phyloP scores from a whole-genome alignment of 192 early-diverging fungal species.

The Backusella parvicylindrica region DNA sequence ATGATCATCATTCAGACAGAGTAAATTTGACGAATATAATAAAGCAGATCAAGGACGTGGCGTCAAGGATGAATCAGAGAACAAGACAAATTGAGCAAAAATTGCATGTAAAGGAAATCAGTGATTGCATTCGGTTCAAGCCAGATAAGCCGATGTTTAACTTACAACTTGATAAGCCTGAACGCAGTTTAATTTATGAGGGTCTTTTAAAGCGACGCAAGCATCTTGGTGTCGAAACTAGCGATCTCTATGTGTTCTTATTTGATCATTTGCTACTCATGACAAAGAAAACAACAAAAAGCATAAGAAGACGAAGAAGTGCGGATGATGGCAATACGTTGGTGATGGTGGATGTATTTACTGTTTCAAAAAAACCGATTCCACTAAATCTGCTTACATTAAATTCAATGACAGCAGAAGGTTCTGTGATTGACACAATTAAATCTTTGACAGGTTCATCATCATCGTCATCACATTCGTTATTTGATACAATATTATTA shows the following conservation, averaged over 20 bases:
- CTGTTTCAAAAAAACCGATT: conserved; percentile 67
- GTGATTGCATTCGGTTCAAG: conserved; percentile 14
- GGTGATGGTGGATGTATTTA: conserved; percentile 35
- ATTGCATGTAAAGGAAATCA: conserved; percentile 16
- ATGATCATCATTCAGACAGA: conserved; percentile 72
- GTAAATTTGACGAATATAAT: conserved; percentile 43
- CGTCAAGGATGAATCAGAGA: conserved; percentile 16
- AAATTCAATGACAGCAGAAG: background rate
- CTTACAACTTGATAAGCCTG: conserved; percentile 67
- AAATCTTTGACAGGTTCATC: background rate
- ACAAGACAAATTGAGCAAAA: background rate
- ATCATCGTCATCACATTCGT: background rate
- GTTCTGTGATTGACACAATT: background rate
- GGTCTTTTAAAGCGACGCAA: conserved; percentile 58
- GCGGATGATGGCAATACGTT: background rate
- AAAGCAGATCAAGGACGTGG: background rate
- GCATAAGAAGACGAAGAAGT: background rate
- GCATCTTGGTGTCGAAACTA: conserved; percentile 40
- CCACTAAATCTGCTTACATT: conserved; percentile 65
- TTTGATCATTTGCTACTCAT: conserved; percentile 86
- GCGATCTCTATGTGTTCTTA: conserved; percentile 75
- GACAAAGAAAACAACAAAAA: conserved; percentile 52
- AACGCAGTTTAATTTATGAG: conserved; percentile 71
- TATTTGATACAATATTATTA: background rate
- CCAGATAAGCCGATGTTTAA: background rate